These are phyloP conservation scores for Eutypella sp. DNA, from an alignment of 2,329 filamentous ascomycete species.

Conservation along the genomic window DNA sequence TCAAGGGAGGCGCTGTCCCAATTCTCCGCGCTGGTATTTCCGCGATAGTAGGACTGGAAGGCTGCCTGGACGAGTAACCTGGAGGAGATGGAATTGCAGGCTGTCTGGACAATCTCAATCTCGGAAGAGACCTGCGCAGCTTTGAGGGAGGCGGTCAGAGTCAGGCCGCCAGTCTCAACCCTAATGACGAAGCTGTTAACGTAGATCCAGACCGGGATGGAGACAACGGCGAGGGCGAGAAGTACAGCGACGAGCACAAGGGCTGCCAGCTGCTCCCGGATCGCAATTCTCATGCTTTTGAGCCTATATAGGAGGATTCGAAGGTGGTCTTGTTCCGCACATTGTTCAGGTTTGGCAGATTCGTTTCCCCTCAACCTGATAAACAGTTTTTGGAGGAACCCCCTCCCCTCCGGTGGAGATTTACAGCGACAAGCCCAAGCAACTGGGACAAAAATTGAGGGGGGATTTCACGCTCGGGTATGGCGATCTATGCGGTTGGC, in stretches of 20 bases:
- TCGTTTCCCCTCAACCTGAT: constrained; percentile 6
- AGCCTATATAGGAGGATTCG: constrained; percentile 25
- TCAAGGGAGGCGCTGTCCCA: constrained; percentile 61
- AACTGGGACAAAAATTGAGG: too few species aligned
- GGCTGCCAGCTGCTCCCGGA: constrained; percentile 78
- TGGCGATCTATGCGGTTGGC: too few species aligned
- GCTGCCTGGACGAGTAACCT: constrained; percentile 54
- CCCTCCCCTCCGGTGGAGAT: neutral
- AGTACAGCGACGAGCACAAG: constrained; percentile 74
- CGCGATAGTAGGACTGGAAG: constrained; percentile 46
- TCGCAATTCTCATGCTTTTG: constrained; percentile 73
- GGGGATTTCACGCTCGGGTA: too few species aligned
- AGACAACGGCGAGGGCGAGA: constrained; percentile 69
- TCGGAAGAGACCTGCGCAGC: constrained; percentile 75
- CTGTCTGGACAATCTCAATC: constrained; percentile 72
- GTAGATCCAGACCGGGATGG: constrained; percentile 67
- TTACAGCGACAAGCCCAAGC: too few species aligned
- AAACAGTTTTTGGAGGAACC: constrained; percentile 1
- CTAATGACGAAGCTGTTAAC: constrained; percentile 49
- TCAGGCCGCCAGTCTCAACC: constrained; percentile 57
- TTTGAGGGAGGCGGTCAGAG: constrained; percentile 80
- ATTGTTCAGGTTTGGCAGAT: constrained; percentile 20
- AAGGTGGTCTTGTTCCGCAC: constrained; percentile 20
- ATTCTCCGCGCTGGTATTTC: constrained; percentile 51
- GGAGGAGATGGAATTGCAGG: constrained; percentile 66